These are phyloP conservation scores for Erodium texanum DNA, from an alignment of 441 rosid species.

Conservation along the genomic window DNA sequence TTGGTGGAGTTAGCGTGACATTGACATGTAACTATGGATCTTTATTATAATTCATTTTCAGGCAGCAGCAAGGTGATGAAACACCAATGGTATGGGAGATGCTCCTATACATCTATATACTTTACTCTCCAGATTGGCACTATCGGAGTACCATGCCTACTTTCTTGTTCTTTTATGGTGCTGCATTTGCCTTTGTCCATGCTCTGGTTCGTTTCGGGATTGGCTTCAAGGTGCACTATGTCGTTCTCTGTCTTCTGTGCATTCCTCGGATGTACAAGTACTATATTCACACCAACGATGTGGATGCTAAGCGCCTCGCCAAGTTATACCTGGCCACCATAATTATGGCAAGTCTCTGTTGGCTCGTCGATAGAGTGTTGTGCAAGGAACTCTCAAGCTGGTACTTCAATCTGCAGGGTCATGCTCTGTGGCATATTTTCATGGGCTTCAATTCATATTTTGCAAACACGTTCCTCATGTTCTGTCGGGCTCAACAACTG, in stretches of 20 bases:
- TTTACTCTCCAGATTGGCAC: conserved; percentile 97
- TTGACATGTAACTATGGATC: background rate
- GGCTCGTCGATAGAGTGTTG: conserved; percentile 57
- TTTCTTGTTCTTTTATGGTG: conserved; percentile 75
- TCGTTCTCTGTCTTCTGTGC: conserved; percentile 72
- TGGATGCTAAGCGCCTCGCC: conserved; percentile 53
- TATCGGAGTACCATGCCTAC: conserved; percentile 88
- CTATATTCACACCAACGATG: conserved; percentile 70
- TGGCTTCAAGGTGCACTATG: conserved; percentile 79
- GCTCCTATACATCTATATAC: conserved; percentile 81
- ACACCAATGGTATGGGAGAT: conserved; percentile 97
- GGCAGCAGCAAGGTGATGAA: conserved; percentile 94
- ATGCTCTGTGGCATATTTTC: conserved; percentile 73
- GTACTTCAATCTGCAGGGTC: conserved; percentile 78
- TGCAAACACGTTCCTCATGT: conserved; percentile 84
- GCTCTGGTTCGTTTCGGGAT: conserved; percentile 55
- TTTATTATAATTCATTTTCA: conserved; percentile 21
- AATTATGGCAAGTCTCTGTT: conserved; percentile 47
- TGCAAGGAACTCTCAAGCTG: conserved; percentile 48
- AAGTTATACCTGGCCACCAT: conserved; percentile 61
- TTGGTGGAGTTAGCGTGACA: background rate
- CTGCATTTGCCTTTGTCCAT: conserved; percentile 58
- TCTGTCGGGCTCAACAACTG: conserved; percentile 80
- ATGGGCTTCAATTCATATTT: conserved; percentile 82
- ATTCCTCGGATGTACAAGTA: conserved; percentile 87